Conservation (phyloP, 768 basidiomycete species). For the Chlorophyllum brunneum region DNA sequence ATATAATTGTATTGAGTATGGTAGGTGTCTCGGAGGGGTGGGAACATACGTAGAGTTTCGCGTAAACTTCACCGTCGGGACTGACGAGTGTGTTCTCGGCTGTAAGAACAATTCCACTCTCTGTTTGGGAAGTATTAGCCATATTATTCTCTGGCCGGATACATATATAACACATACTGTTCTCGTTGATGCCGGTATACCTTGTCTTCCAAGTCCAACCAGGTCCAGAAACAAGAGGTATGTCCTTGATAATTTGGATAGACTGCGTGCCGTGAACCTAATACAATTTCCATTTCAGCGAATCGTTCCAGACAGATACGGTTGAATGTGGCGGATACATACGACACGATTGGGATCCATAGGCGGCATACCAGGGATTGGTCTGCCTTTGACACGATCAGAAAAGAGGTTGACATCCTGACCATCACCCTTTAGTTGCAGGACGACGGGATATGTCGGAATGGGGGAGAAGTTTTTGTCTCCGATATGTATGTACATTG, state of each 20-base stretch:
- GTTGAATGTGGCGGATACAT: conserved; percentile 19
- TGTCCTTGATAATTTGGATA: conserved; percentile 74
- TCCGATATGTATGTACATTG: conserved; percentile 4
- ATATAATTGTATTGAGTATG: neutral
- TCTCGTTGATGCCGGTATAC: conserved; percentile 72
- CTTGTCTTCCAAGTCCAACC: conserved; percentile 75
- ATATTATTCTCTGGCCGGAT: neutral
- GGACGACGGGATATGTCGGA: conserved; percentile 83
- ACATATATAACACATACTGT: conserved; percentile 49
- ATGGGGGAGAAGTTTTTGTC: conserved; percentile 60
- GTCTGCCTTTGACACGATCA: conserved; percentile 37
- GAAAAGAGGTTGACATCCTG: conserved; percentile 71
- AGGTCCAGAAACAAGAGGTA: conserved; percentile 70
- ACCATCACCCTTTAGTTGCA: conserved; percentile 65
- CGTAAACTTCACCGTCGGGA: conserved; percentile 53
- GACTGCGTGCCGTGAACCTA: conserved; percentile 79
- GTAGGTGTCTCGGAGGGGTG: neutral
- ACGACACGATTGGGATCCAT: conserved; percentile 71
- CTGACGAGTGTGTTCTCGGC: conserved; percentile 61
- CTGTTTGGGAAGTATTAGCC: conserved; percentile 31
- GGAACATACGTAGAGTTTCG: conserved; percentile 54
- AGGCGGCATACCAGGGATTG: conserved; percentile 64
- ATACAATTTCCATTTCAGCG: neutral
- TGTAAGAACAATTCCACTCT: conserved; percentile 72
- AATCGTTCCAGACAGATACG: too few species aligned